These are phyloP conservation scores for Eurotiales sp. DNA, from an alignment of 2,329 filamentous ascomycete genomes.

Conservation along the genomic window DNA sequence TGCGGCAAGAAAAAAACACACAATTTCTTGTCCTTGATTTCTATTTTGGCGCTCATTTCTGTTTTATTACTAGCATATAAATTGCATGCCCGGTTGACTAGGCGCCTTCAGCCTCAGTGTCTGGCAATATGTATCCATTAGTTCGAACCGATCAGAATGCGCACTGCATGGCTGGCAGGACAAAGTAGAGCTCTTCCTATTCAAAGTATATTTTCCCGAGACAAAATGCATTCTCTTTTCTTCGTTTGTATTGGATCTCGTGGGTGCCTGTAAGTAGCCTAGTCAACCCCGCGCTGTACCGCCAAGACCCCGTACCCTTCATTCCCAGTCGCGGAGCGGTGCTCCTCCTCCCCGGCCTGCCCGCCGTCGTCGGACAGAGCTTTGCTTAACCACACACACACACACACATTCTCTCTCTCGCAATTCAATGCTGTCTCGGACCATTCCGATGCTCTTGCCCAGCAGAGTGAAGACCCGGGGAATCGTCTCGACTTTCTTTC, in stretches of 20 bases:
- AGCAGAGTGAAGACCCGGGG: too few relatives aligned
- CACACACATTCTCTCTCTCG: too few relatives aligned
- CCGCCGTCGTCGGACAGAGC: conserved; percentile 22
- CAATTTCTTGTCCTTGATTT: not conserved
- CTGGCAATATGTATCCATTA: not conserved
- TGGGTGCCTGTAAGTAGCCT: not conserved
- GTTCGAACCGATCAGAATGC: not conserved
- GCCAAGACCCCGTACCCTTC: not conserved
- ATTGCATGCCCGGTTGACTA: conserved; percentile 2
- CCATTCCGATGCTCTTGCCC: too few relatives aligned
- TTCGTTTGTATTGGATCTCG: too few relatives aligned
- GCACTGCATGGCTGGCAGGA: not conserved
- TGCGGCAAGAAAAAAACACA: not conserved
- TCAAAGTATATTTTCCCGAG: too few relatives aligned
- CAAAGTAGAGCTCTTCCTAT: too few relatives aligned
- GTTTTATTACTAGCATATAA: not conserved
- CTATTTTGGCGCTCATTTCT: not conserved
- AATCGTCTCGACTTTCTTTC: too few relatives aligned
- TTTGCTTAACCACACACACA: not conserved
- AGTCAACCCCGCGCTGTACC: conserved; percentile 4
- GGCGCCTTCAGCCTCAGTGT: too few relatives aligned
- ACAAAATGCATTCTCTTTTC: too few relatives aligned
- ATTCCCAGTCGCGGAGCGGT: conserved; percentile 19
- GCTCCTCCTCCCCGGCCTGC: conserved; percentile 24
- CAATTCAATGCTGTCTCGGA: too few relatives aligned